Conservation (phyloP, 1,139 yeast genomes). For the Geotrichum carabidarum region DNA sequence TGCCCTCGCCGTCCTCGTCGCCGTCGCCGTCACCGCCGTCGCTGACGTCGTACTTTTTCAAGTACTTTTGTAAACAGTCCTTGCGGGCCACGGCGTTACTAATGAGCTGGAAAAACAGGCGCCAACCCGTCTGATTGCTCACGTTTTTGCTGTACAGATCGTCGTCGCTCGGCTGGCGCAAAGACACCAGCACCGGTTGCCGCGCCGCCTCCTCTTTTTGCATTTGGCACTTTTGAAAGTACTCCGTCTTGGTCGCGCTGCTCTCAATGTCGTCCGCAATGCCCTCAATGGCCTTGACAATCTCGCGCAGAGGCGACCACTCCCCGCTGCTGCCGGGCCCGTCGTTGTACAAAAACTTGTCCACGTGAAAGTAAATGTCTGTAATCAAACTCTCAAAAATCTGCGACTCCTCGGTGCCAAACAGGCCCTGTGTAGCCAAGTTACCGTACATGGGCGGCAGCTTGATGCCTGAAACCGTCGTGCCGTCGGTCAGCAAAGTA, state of each 20-base stretch:
- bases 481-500: constrained; percentile 17
- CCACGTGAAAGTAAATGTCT: constrained; percentile 13
- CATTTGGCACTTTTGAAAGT: constrained; percentile 14
- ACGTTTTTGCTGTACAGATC: constrained; percentile 16
- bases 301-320: constrained; percentile 1
- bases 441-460: constrained; percentile 10
- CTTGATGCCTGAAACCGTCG: neutral
- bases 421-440: neutral
- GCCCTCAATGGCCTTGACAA: constrained; percentile 16
- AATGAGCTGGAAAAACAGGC: constrained; percentile 15
- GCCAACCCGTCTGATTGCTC: constrained; percentile 19
- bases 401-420: neutral
- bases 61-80: constrained; percentile 14
- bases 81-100: constrained; percentile 14
- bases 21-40: constrained; percentile 11
- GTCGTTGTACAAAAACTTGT: constrained; percentile 8
- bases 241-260: constrained; percentile 10
- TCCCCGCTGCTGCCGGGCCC: neutral
- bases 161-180: constrained; percentile 17
- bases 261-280: constrained; percentile 18
- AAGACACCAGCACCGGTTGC: constrained; percentile 8
- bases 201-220: constrained; percentile 3
- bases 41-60: constrained; percentile 12
- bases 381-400: constrained; percentile 15
- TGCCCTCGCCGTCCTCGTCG: constrained; percentile 16